Evolutionary conservation across 129 eudicot species (phyloP), one percentile per base, ranked within the genome.

Genomic region (Helianthus tuberosus): DNA sequence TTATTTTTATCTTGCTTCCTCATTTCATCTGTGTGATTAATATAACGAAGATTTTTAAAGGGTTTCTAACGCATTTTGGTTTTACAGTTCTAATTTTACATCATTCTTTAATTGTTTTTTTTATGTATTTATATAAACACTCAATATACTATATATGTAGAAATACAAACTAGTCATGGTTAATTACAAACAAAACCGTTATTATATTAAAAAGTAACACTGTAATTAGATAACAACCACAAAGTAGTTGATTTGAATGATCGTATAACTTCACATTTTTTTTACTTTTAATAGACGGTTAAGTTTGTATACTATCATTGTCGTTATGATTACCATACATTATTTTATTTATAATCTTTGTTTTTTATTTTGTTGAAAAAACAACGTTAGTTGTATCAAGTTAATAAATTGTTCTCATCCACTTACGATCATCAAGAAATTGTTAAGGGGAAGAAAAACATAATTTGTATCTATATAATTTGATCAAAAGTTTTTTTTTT

Each of bases 11-110:
- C 15, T 29, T 23, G 5, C 35, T 8, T 68, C 47, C 27, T 17
- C 25, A 20, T 36, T 67, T 70, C 65, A 62, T 55, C 36, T 39
- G 81, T 87, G 88, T 84, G 83, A 79, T 80, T 78, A 74, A 60
- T 77, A 75, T 72, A 59, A 50, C 64, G 71, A 69, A 50, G 12
- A 41, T 5, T 47, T 15, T 55, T 52, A 5, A 11, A 66, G 58
- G 10, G n/a, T 39, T 20, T 69, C 10, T 11, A 8, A 53, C 10
- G 39, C 11, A 58, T 14, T 58, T 5, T 12, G 39, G 61, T 59
- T 68, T 55, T 16, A 29, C 9, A 11, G 11, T 57, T 55, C 35
- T 17, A 57, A 43, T 3, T 20, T 71, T 41, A 23, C 6, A 52
- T 64, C 11, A 11, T 35, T 35, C 20, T 10, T 53, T 15, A 32